Evolutionary conservation across 805 yeast genomes (phyloP).

Genomic region (Dipodascus geniculatus): DNA sequence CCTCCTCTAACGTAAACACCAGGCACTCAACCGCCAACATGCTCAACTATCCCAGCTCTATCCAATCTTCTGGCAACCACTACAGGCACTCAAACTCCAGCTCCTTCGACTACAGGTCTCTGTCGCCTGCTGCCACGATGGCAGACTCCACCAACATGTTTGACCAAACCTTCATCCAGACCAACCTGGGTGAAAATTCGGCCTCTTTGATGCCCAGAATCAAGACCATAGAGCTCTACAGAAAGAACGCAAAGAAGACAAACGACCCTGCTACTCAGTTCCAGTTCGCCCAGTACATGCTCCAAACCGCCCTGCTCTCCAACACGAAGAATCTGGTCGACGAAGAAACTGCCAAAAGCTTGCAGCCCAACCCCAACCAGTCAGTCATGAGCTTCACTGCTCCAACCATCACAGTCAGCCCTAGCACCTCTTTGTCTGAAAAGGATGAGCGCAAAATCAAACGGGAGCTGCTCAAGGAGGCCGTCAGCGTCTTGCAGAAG

Average conservation of each 20-base stretch:
- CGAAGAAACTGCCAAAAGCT: background rate
- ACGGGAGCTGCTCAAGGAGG: slow-evolving; percentile 61
- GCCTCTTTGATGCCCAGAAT: slow-evolving; percentile 52
- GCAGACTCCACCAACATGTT: slow-evolving; percentile 16
- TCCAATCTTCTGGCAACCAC: background rate
- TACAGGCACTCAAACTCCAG: background rate
- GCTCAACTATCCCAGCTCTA: background rate
- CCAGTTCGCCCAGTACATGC: slow-evolving; percentile 82
- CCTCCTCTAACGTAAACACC: background rate
- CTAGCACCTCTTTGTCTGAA: slow-evolving; percentile 7
- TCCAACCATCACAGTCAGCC: background rate
- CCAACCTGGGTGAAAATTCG: slow-evolving; percentile 17
- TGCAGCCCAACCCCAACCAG: background rate
- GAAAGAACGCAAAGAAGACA: slow-evolving; percentile 72
- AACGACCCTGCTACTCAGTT: slow-evolving; percentile 80
- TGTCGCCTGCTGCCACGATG: background rate
- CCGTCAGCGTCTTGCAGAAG: slow-evolving; percentile 53
- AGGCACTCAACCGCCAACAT: background rate
- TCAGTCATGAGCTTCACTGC: background rate
- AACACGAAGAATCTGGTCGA: slow-evolving; percentile 7
- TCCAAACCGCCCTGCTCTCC: slow-evolving; percentile 59
- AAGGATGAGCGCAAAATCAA: slow-evolving; percentile 29
- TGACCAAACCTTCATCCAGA: slow-evolving; percentile 19
- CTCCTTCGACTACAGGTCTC: background rate
- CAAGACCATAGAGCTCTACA: slow-evolving; percentile 77